Conservation (phyloP, 768 basidiomycete species). For the Russula olivacea region DNA sequence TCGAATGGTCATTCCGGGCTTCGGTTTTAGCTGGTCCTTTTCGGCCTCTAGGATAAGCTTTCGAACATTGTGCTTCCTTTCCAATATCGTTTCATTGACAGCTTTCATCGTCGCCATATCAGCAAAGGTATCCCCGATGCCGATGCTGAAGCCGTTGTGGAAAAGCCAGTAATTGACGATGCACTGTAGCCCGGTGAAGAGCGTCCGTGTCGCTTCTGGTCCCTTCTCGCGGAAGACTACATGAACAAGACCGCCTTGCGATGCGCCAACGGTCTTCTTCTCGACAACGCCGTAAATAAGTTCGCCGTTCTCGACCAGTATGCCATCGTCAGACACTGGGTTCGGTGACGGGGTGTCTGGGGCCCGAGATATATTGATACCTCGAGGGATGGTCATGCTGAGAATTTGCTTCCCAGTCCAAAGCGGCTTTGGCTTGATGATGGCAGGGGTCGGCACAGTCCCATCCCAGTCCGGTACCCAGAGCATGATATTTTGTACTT, state of each 20-base stretch:
- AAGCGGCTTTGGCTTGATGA: slow-evolving; percentile 92
- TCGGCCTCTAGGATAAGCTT: slow-evolving; percentile 76
- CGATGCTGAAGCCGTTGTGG: slow-evolving; percentile 98
- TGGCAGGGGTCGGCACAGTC: slow-evolving; percentile 81
- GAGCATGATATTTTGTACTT: slow-evolving; percentile 94
- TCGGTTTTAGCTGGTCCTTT: slow-evolving; percentile 79
- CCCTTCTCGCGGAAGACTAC: slow-evolving; percentile 98
- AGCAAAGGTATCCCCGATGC: slow-evolving; percentile 97
- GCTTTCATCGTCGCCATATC: slow-evolving; percentile 81
- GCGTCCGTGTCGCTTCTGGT: slow-evolving; percentile 79
- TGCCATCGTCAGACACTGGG: slow-evolving; percentile 88
- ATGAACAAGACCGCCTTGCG: slow-evolving; percentile 91
- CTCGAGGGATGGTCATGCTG: slow-evolving; percentile 85
- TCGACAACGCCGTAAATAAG: slow-evolving; percentile 92
- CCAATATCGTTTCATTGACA: slow-evolving; percentile 77
- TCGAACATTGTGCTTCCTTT: slow-evolving; percentile 75
- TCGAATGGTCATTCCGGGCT: slow-evolving; percentile 98
- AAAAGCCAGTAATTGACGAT: slow-evolving; percentile 98
- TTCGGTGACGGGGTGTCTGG: slow-evolving; percentile 74
- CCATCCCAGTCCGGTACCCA: slow-evolving; percentile 99
- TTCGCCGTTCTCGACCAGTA: slow-evolving; percentile 95
- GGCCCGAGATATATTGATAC: slow-evolving; percentile 85
- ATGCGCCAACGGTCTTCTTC: slow-evolving; percentile 98
- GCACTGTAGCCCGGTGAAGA: slow-evolving; percentile 91
- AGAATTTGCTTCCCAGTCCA: slow-evolving; percentile 99